Conservation (phyloP, 1,139 yeast genomes). For the Yamadazyma dendronema region DNA sequence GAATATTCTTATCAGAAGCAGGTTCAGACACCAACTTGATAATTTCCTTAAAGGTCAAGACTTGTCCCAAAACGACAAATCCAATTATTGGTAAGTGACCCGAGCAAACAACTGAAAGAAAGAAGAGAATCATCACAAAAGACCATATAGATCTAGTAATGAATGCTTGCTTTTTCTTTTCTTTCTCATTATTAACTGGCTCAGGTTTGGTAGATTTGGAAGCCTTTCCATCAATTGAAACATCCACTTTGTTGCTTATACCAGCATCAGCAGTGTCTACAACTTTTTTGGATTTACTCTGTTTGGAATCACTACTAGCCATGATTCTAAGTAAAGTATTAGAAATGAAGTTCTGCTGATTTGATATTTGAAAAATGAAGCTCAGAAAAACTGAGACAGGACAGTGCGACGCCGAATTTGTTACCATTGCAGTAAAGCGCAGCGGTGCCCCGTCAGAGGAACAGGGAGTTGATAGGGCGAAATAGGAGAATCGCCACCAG, state of each 20-base stretch:
- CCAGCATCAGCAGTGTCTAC: background rate
- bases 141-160: conserved; percentile 94
- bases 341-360: conserved; percentile 6
- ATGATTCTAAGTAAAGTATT: conserved; percentile 1
- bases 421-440: background rate
- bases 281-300: background rate
- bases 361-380: conserved; percentile 4
- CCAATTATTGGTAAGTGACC: conserved; percentile 84
- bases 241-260: background rate
- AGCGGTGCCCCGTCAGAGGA: too few species aligned
- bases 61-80: conserved; percentile 70
- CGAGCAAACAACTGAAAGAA: conserved; percentile 70
- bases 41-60: conserved; percentile 86
- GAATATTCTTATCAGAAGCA: conserved; percentile 78
- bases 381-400: background rate
- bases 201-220: background rate
- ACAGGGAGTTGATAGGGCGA: too few species aligned
- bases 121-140: conserved; percentile 78
- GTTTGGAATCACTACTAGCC: background rate
- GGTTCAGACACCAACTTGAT: conserved; percentile 84
- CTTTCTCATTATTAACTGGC: conserved; percentile 31
- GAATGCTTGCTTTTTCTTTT: conserved; percentile 79
- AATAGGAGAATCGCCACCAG: too few species aligned
- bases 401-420: background rate
- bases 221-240: background rate